Percentiles rank a stretch among this genome's conserved stretches.
Conservation (phyloP, 1,284 basidiomycete genomes). For the Trichosporon asahii region DNA sequence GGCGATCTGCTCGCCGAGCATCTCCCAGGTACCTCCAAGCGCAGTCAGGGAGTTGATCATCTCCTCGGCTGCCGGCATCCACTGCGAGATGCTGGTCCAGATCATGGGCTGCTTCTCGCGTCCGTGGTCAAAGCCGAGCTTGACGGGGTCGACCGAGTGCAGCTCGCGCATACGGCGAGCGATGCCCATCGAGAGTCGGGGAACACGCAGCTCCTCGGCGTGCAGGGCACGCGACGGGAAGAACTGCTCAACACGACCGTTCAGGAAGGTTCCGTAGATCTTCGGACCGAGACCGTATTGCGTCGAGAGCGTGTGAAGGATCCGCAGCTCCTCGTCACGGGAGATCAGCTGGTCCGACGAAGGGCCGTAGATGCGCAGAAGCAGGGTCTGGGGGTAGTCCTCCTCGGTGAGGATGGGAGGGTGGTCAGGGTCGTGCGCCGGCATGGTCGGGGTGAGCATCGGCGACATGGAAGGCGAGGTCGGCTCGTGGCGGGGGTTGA, state of each 20-base stretch:
- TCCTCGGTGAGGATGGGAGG: slow-evolving; percentile 33
- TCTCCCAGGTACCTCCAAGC: slow-evolving; percentile 40
- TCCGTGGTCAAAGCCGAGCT: slow-evolving; percentile 58
- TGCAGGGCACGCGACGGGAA: slow-evolving; percentile 80
- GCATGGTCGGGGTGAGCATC: slow-evolving; percentile 48
- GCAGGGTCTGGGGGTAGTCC: slow-evolving; percentile 61
- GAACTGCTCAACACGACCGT: slow-evolving; percentile 89
- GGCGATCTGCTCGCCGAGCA: slow-evolving; percentile 45
- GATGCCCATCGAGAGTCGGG: slow-evolving; percentile 72
- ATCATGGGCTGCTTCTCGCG: slow-evolving; percentile 57
- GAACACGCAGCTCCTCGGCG: slow-evolving; percentile 70
- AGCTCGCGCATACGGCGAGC: slow-evolving; percentile 88
- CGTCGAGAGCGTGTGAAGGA: slow-evolving; percentile 79
- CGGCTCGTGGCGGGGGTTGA: slow-evolving; percentile 47
- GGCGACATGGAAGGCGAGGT: slow-evolving; percentile 48
- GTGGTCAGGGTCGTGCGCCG: slow-evolving; percentile 39
- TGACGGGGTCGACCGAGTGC: slow-evolving; percentile 77
- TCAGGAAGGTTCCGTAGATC: slow-evolving; percentile 87
- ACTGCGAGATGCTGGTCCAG: slow-evolving; percentile 63
- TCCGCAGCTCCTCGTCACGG: slow-evolving; percentile 75
- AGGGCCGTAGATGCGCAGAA: slow-evolving; percentile 84
- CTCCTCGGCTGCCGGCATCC: slow-evolving; percentile 53
- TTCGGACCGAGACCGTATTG: slow-evolving; percentile 82
- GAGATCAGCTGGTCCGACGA: slow-evolving; percentile 81
- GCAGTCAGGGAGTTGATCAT: slow-evolving; percentile 31